Evolutionary conservation across 2,329 filamentous ascomycete species (phyloP).

Genomic region (Alternaria sp.): DNA sequence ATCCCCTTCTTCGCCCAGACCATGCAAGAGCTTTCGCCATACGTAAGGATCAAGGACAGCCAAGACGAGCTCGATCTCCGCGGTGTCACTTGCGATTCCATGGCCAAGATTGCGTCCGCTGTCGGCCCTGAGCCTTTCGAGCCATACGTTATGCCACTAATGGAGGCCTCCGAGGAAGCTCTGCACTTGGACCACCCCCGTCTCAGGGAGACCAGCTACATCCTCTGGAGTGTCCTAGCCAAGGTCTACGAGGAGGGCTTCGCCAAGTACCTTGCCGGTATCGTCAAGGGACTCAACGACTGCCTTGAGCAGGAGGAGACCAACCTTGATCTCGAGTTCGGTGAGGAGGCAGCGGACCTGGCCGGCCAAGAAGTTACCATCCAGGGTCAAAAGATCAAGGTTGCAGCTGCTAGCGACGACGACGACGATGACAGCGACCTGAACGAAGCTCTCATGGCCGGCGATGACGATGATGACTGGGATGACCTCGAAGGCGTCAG

Average conservation of each 20-base stretch:
- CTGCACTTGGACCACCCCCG: slow-evolving; percentile 86
- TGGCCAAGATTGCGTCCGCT: slow-evolving; percentile 89
- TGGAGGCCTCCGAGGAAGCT: slow-evolving; percentile 91
- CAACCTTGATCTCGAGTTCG: slow-evolving; percentile 77
- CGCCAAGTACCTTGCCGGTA: slow-evolving; percentile 76
- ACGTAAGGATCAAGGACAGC: slow-evolving; percentile 83
- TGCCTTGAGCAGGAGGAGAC: slow-evolving; percentile 90
- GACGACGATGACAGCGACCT: slow-evolving; percentile 70
- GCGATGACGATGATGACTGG: slow-evolving; percentile 83
- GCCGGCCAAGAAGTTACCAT: slow-evolving; percentile 78
- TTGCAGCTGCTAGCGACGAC: slow-evolving; percentile 66
- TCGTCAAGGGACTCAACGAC: slow-evolving; percentile 80
- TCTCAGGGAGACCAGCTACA: slow-evolving; percentile 94
- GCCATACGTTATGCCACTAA: slow-evolving; percentile 87
- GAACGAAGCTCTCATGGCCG: slow-evolving; percentile 60
- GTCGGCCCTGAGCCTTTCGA: slow-evolving; percentile 88
- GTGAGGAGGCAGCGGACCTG: slow-evolving; percentile 75
- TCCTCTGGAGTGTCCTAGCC: slow-evolving; percentile 92
- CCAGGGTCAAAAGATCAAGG: slow-evolving; percentile 84
- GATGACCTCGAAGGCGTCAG: slow-evolving; percentile 84
- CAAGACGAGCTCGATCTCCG: slow-evolving; percentile 90
- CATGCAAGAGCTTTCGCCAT: slow-evolving; percentile 87
- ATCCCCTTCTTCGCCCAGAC: slow-evolving; percentile 89
- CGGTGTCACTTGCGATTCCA: slow-evolving; percentile 87
- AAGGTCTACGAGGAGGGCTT: slow-evolving; percentile 92